Base-by-base conservation (phyloP, 2,329 filamentous ascomycete species). In the Diaporthe australafricana region DNA sequence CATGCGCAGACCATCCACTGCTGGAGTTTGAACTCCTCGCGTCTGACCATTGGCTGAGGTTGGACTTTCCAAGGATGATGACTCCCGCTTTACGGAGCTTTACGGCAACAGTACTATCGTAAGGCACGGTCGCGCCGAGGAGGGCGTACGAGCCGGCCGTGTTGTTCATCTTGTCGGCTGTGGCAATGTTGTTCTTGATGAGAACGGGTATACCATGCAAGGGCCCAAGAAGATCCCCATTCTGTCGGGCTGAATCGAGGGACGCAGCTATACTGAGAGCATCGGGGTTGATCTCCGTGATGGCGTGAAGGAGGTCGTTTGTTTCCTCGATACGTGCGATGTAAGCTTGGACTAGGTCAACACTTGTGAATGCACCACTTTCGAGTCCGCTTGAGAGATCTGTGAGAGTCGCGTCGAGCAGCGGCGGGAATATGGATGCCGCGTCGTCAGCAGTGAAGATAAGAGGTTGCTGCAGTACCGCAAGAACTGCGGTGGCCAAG, bases 151-250 rank as follows among this genome's bases (percentile, higher is more conserved):
- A 92, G 7, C 90, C 90, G 17, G 89, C 80, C 32, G 78, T 90
- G 69, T 88, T 91, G 77, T 89, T 87, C 87, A 90, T 90, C 74
- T 84, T 78, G 77, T 91, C 90, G 1, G 80, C 78, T 0, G 90
- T 92, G 32, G 87, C 90, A 72, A 91, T 91, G 77, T 90, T 91
- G 79, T 91, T 88, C 80, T 92, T 92, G 80, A 92, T 85, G 4
- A 92, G 80, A 52, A 92, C 87, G 0, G 90, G 90, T 2, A 92
- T 85, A 1, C 90, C 90, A 78, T 92, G 89, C 0, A 92, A 81
- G 0, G 88, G 88, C 0, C 80, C 81, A n/a, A 77, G 71, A 17
- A 78, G 48, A 2, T 69, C 70, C 11, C 79, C 79, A 1, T 71
- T 68, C 0, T 75, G 74, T 4, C 81, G 77, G 72, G 82, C 78